phyloP scores from a whole-genome alignment of 345 rosid genomes.

The Gossypium ekmanianum region DNA sequence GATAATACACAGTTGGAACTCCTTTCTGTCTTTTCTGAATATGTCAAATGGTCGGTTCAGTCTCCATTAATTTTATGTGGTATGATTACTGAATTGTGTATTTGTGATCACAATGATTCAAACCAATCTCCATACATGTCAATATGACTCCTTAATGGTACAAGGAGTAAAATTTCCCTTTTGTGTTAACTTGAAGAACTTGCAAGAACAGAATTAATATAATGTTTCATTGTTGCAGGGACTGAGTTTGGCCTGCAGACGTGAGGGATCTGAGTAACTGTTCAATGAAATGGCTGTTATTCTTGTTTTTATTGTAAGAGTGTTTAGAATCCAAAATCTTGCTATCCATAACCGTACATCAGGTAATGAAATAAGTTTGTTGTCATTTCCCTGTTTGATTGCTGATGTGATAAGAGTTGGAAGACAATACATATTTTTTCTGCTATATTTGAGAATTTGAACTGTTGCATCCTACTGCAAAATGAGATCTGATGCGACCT shows the following conservation, averaged over 20 bases:
- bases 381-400: slow-evolving; percentile 8
- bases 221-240: slow-evolving; percentile 21
- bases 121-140: not conserved
- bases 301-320: not conserved
- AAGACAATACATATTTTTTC: not conserved
- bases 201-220: not conserved
- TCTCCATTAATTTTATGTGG: not conserved
- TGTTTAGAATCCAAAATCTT: not conserved
- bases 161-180: not conserved
- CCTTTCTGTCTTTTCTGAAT: not conserved
- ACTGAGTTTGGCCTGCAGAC: slow-evolving; percentile 12
- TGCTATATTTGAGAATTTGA: not conserved
- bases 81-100: not conserved
- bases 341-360: slow-evolving; percentile 16
- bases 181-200: not conserved
- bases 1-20: not conserved
- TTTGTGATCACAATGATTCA: not conserved
- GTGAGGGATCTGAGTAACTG: slow-evolving; percentile 10
- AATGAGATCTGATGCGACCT: no score
- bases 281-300: slow-evolving; percentile 5
- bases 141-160: not conserved
- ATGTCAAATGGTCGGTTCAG: not conserved
- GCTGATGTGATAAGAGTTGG: not conserved
- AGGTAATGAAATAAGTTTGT: slow-evolving; percentile 31
- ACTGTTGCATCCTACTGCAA: no score